phyloP scores from a whole-genome alignment of 768 basidiomycete species.

The Exidia glandulosa region DNA sequence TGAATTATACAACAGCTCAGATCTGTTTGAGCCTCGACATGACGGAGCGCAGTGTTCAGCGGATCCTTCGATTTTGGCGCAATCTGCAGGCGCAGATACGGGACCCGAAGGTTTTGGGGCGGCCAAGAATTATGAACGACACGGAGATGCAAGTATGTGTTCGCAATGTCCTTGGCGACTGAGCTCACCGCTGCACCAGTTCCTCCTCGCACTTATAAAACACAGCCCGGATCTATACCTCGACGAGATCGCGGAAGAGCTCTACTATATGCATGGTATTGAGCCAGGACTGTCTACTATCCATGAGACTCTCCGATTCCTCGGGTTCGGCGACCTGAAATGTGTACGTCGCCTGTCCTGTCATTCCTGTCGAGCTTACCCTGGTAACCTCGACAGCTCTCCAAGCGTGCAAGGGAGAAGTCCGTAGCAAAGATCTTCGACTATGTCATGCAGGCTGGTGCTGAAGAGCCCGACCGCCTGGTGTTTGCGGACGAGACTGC shows the following conservation, averaged over 20 bases:
- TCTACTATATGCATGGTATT: background rate
- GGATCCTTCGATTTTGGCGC: background rate
- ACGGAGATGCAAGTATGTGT: background rate
- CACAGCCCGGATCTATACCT: background rate
- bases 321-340: background rate
- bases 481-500: background rate
- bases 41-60: background rate
- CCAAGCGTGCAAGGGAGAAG: background rate
- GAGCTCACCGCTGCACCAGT: background rate
- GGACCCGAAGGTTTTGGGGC: background rate
- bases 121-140: background rate
- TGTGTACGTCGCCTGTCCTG: background rate
- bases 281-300: background rate
- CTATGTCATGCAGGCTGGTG: background rate
- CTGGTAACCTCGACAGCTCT: background rate
- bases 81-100: background rate
- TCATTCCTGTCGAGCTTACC: background rate
- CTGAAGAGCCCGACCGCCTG: background rate
- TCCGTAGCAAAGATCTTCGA: background rate
- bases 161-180: background rate
- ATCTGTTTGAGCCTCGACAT: background rate
- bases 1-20: background rate
- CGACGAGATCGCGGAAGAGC: background rate
- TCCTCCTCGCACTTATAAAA: background rate
- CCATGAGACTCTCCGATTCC: background rate